A percentile compares a stretch with the other conserved stretches of the same genome.
These are phyloP conservation scores for Porodaedalea pini DNA, from an alignment of 1,284 basidiomycete species.

Conservation along the genomic window DNA sequence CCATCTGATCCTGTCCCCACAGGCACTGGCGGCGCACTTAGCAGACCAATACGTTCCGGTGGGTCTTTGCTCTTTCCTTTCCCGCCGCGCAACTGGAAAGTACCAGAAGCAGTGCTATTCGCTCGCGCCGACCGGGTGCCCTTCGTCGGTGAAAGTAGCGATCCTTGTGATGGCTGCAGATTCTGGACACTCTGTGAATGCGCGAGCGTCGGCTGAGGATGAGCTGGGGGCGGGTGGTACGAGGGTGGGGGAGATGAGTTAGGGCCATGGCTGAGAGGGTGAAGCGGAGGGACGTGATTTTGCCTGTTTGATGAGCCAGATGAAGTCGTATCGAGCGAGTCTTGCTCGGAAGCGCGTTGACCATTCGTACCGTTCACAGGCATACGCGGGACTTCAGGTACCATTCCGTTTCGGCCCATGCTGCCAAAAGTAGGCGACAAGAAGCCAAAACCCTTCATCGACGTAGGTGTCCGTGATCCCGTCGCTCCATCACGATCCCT, in stretches of 20 bases:
- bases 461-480: constrained; percentile 38
- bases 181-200: constrained; percentile 20
- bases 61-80: constrained; percentile 22
- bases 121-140: constrained; percentile 13
- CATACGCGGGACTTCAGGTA: constrained; percentile 39
- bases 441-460: constrained; percentile 16
- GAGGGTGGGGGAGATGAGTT: constrained; percentile 14
- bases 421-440: constrained; percentile 15
- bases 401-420: constrained; percentile 11
- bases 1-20: constrained; percentile 33
- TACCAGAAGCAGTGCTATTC: constrained; percentile 12
- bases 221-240: constrained; percentile 10
- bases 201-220: constrained; percentile 5
- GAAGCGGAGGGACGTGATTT: neutral
- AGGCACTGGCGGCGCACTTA: constrained; percentile 18
- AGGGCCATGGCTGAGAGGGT: constrained; percentile 7
- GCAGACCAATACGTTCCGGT: constrained; percentile 15
- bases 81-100: constrained; percentile 23
- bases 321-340: constrained; percentile 69
- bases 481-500: constrained; percentile 51
- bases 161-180: constrained; percentile 10
- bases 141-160: constrained; percentile 15
- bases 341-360: constrained; percentile 47
- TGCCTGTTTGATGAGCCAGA: constrained; percentile 57
- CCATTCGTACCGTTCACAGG: constrained; percentile 38